phyloP scores from a whole-genome alignment of 2,329 filamentous ascomycete genomes.

The Chaetomiaceae sp. region DNA sequence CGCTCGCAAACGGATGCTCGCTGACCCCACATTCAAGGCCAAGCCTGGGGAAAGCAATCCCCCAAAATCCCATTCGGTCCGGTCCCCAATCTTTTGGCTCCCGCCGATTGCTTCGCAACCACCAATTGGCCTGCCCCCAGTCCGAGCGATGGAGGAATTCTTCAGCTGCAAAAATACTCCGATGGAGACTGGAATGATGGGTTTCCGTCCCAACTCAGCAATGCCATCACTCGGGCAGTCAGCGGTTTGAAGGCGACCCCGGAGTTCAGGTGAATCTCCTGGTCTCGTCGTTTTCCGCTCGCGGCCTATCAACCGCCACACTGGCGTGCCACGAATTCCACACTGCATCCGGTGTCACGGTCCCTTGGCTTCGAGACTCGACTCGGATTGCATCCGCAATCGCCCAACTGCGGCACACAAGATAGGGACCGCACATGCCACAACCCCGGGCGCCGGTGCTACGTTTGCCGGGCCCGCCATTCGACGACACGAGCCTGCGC shows the following conservation, averaged over 20 bases:
- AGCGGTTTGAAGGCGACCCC: too few species aligned
- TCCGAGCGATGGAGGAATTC: neutral
- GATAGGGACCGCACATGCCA: slow-evolving; percentile 1
- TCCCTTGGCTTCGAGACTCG: neutral
- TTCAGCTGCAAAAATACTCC: neutral
- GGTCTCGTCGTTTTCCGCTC: neutral
- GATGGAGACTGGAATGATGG: neutral
- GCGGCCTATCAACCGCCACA: neutral
- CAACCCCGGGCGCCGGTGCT: slow-evolving; percentile 5
- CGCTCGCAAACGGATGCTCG: too few species aligned
- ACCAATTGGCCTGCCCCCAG: neutral
- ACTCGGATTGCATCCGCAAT: neutral
- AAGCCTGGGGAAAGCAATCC: neutral
- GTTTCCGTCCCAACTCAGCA: neutral
- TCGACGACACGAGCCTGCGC: slow-evolving; percentile 5
- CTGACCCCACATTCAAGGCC: neutral
- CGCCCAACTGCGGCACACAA: neutral
- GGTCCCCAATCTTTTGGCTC: slow-evolving; percentile 10
- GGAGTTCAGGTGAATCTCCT: neutral
- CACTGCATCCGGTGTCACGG: neutral
- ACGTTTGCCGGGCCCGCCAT: slow-evolving; percentile 12
- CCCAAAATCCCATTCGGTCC: slow-evolving; percentile 12
- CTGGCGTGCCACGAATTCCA: neutral
- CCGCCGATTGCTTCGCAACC: neutral
- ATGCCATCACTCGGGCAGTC: too few species aligned